phyloP scores from a whole-genome alignment of 2,329 filamentous ascomycete species.

The Xylaria sp. region DNA sequence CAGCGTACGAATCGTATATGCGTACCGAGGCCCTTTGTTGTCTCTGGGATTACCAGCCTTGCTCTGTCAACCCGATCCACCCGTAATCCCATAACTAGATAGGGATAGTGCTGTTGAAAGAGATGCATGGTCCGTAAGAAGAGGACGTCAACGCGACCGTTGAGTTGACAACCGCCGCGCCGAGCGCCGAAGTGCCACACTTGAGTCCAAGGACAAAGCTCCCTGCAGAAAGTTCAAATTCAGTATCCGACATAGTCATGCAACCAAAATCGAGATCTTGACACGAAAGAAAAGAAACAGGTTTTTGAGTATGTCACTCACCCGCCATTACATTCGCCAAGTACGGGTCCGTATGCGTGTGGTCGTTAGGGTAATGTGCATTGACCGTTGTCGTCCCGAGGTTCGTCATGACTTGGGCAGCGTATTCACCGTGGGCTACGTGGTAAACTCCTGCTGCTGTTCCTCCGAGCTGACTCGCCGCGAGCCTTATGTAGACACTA shows the following conservation, averaged over 20 bases:
- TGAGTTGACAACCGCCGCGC: slow-evolving; percentile 48
- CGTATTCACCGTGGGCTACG: slow-evolving; percentile 70
- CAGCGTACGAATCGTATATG: background rate
- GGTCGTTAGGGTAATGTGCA: slow-evolving; percentile 67
- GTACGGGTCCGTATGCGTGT: slow-evolving; percentile 69
- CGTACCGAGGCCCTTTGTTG: background rate
- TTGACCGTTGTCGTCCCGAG: slow-evolving; percentile 63
- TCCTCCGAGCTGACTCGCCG: slow-evolving; percentile 52
- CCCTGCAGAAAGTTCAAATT: background rate
- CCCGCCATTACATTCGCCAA: slow-evolving; percentile 67
- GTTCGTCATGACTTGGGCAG: slow-evolving; percentile 63
- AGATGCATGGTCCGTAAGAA: slow-evolving; percentile 49
- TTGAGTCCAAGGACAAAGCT: slow-evolving; percentile 61
- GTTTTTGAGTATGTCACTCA: slow-evolving; percentile 55
- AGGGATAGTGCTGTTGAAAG: slow-evolving; percentile 46
- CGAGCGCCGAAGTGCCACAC: slow-evolving; percentile 60
- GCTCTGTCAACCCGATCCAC: background rate
- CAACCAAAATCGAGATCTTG: background rate
- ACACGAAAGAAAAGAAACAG: background rate
- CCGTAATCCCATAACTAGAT: slow-evolving; percentile 28
- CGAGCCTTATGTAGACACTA: slow-evolving; percentile 44
- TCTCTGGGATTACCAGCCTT: background rate
- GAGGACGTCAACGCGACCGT: slow-evolving; percentile 49
- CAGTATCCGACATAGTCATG: background rate
- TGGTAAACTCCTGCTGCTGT: slow-evolving; percentile 60